Conservation (phyloP, 805 yeast species). For the Sugiyamaella lignohabitans region DNA sequence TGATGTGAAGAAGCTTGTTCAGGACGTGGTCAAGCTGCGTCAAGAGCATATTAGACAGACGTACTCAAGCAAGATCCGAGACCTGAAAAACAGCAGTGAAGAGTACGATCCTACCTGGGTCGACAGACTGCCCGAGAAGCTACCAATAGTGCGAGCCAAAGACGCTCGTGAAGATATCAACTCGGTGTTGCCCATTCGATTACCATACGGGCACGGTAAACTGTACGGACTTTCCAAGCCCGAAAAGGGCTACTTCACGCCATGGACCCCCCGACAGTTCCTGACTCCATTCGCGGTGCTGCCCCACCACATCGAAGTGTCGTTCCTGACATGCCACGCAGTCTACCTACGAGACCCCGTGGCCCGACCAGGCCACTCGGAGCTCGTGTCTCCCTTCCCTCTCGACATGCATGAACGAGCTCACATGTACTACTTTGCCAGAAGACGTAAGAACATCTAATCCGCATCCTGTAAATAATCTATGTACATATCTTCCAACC, state of each 20-base stretch:
- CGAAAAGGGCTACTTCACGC: conserved; percentile 81
- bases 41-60: conserved; percentile 18
- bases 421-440: conserved; percentile 69
- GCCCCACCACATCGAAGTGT: conserved; percentile 87
- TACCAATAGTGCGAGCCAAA: conserved; percentile 40
- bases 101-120: conserved; percentile 50
- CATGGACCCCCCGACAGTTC: conserved; percentile 94
- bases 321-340: conserved; percentile 90
- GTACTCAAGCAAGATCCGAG: conserved; percentile 12
- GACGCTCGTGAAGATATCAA: conserved; percentile 47
- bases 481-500: too few relatives aligned
- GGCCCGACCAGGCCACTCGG: conserved; percentile 94
- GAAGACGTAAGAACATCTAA: conserved; percentile 30
- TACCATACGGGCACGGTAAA: conserved; percentile 76
- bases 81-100: conserved; percentile 24
- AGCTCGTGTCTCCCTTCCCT: conserved; percentile 86
- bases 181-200: conserved; percentile 40
- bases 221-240: conserved; percentile 77
- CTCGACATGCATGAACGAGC: conserved; percentile 84
- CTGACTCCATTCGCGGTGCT: conserved; percentile 85
- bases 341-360: conserved; percentile 96
- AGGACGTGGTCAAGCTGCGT: conserved; percentile 27
- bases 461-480: neutral
- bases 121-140: conserved; percentile 37
- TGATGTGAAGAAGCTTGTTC: conserved; percentile 28